phyloP scores from a whole-genome alignment of 2,329 filamentous ascomycete genomes.

The Gyromitra esculenta region DNA sequence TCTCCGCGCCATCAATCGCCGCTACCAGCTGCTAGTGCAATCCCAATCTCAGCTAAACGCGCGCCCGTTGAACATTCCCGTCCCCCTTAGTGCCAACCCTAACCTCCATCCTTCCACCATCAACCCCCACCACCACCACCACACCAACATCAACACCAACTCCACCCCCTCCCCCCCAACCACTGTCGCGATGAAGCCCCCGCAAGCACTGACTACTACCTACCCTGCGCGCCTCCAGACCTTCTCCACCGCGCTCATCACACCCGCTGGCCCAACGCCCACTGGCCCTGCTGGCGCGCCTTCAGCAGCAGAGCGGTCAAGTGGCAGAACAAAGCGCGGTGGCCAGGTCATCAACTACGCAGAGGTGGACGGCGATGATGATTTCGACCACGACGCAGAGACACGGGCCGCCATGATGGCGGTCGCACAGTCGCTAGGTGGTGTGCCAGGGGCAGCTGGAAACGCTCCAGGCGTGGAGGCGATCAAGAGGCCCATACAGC shows the following conservation, averaged over 20 bases:
- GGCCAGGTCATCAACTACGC: constrained; percentile 98
- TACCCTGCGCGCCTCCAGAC: constrained; percentile 56
- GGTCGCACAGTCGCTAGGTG: constrained; percentile 31
- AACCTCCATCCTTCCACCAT: constrained; percentile 15
- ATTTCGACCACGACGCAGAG: constrained; percentile 82
- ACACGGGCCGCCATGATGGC: constrained; percentile 60
- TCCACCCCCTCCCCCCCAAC: not conserved
- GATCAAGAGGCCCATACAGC: constrained; percentile 52
- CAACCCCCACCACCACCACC: constrained; percentile 17
- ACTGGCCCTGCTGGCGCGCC: constrained; percentile 47
- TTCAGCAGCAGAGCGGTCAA: constrained; percentile 51
- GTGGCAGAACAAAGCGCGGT: constrained; percentile 80
- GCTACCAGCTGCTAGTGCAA: constrained; percentile 15
- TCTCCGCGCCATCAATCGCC: constrained; percentile 9
- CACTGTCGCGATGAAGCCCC: constrained; percentile 48
- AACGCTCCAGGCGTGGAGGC: constrained; percentile 51
- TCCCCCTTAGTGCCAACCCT: constrained; percentile 31
- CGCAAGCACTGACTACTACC: constrained; percentile 56
- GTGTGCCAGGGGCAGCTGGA: constrained; percentile 43
- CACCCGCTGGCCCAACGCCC: constrained; percentile 53
- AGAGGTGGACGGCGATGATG: constrained; percentile 91
- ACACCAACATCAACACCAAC: not conserved
- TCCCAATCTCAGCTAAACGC: constrained; percentile 30
- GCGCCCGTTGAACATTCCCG: constrained; percentile 37
- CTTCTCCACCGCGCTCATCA: constrained; percentile 56